A percentile compares a stretch with the other conserved stretches of the same genome.
These are phyloP conservation scores for Singerocomus rubriflavus DNA, from an alignment of 1,284 basidiomycete species.

Conservation along the genomic window DNA sequence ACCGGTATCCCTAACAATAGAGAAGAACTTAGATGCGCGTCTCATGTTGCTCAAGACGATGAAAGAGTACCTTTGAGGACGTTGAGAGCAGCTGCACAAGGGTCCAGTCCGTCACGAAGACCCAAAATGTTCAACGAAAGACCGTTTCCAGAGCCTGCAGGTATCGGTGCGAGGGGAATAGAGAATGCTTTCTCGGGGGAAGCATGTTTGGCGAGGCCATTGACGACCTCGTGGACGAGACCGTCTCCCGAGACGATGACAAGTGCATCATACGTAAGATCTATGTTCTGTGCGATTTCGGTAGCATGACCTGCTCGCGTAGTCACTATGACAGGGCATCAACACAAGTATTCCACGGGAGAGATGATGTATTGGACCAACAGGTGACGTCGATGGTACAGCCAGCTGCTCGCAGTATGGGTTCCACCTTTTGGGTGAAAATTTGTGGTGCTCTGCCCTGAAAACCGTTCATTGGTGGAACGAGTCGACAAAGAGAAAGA, in stretches of 20 bases:
- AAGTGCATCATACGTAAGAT: conserved; percentile 73
- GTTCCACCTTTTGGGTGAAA: conserved; percentile 69
- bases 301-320: conserved; percentile 70
- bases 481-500: neutral
- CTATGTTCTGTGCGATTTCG: conserved; percentile 62
- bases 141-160: conserved; percentile 86
- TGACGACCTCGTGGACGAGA: conserved; percentile 87
- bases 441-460: conserved; percentile 69
- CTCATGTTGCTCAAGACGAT: neutral
- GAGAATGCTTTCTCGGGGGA: conserved; percentile 70
- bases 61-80: conserved; percentile 74
- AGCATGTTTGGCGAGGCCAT: conserved; percentile 79
- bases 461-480: neutral
- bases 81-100: conserved; percentile 75
- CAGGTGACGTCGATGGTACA: conserved; percentile 63
- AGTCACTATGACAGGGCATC: conserved; percentile 51
- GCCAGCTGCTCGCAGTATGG: conserved; percentile 77
- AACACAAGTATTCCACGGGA: conserved; percentile 2
- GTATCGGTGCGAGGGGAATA: conserved; percentile 82
- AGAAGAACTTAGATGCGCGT: conserved; percentile 1
- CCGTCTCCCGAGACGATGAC: conserved; percentile 91
- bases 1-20: conserved; percentile 41
- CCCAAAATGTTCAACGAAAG: conserved; percentile 75
- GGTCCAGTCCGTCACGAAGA: conserved; percentile 69
- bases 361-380: conserved; percentile 37